Conservation (phyloP, 106 monocot genomes). For the Alisma plantagoaquatica region DNA sequence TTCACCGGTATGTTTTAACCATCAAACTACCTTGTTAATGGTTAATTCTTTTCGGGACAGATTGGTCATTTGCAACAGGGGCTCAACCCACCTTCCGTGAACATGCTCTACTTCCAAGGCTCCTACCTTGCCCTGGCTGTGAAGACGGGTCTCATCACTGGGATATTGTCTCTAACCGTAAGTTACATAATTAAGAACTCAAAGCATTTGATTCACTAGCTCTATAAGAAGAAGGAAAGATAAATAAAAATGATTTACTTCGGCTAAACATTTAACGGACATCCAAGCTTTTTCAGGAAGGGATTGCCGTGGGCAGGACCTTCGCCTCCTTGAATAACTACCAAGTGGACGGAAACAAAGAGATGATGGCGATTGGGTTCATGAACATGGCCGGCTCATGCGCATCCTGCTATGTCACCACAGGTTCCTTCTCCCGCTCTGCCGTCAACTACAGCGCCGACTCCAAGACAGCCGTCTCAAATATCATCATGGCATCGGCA, state of each 20-base stretch:
- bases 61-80: conserved; percentile 71
- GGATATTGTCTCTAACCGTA: conserved; percentile 74
- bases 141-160: conserved; percentile 73
- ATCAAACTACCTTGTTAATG: too few relatives aligned
- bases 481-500: conserved; percentile 33
- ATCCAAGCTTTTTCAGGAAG: conserved; percentile 7
- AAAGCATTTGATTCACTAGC: too few relatives aligned
- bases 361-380: conserved; percentile 16
- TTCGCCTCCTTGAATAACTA: conserved; percentile 17
- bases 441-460: conserved; percentile 38
- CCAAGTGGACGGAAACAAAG: conserved; percentile 25
- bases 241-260: too few relatives aligned
- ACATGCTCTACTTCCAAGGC: conserved; percentile 58
- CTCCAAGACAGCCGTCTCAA: conserved; percentile 33
- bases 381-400: conserved; percentile 22
- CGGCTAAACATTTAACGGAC: background rate
- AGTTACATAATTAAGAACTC: conserved; percentile 6
- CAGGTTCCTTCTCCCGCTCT: conserved; percentile 22
- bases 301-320: conserved; percentile 17
- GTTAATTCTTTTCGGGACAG: too few relatives aligned
- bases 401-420: conserved; percentile 19
- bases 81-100: conserved; percentile 71
- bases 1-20: too few relatives aligned
- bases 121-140: conserved; percentile 40
- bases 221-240: too few relatives aligned